A percentile compares a stretch with the other conserved stretches of the same genome.
These are phyloP conservation scores for Cylindrodendrum hubeiense DNA, from an alignment of 2,329 filamentous ascomycete species.

Conservation along the genomic window DNA sequence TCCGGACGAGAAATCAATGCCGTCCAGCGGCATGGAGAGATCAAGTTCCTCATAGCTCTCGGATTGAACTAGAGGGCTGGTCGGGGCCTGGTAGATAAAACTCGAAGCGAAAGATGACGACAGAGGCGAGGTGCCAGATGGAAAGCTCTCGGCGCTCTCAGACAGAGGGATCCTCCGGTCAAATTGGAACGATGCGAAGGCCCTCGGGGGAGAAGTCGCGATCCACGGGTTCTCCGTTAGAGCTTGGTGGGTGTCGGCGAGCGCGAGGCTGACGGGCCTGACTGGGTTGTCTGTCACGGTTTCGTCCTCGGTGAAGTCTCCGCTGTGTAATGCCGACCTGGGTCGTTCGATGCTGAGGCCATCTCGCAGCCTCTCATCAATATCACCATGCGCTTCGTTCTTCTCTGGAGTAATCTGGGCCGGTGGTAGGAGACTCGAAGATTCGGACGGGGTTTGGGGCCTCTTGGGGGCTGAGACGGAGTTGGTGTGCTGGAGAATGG, in stretches of 20 bases:
- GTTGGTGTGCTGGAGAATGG: conserved; percentile 46
- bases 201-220: conserved; percentile 67
- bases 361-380: conserved; percentile 61
- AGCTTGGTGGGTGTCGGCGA: conserved; percentile 35
- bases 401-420: conserved; percentile 63
- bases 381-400: conserved; percentile 41
- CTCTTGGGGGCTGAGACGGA: conserved; percentile 28
- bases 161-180: conserved; percentile 49
- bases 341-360: conserved; percentile 82
- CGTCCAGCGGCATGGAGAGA: conserved; percentile 66
- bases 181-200: conserved; percentile 61
- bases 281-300: conserved; percentile 28
- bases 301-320: conserved; percentile 69
- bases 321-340: conserved; percentile 79
- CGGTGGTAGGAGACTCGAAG: conserved; percentile 58
- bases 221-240: conserved; percentile 58
- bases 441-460: conserved; percentile 51
- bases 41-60: conserved; percentile 83
- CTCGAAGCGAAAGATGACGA: conserved; percentile 82
- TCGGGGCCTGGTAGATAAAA: conserved; percentile 89
- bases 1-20: conserved; percentile 60
- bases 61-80: conserved; percentile 91
- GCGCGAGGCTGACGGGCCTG: conserved; percentile 2
- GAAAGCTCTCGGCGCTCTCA: conserved; percentile 52
- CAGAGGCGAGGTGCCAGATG: conserved; percentile 68